These are phyloP conservation scores for Diaporthe caulivora DNA, from an alignment of 2,329 filamentous ascomycete genomes.

Conservation along the genomic window DNA sequence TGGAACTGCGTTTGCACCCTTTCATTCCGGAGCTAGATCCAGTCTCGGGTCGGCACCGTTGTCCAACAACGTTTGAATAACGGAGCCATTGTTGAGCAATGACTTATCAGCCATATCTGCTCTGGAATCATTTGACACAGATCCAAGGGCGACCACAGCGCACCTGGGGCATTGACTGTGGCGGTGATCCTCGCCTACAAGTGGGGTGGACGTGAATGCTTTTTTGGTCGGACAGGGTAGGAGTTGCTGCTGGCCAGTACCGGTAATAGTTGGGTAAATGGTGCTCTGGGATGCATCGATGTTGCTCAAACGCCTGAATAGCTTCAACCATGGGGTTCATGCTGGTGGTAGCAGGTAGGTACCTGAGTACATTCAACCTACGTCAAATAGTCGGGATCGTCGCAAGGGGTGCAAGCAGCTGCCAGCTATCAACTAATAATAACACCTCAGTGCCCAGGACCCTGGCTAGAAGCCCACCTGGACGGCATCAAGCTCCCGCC, in stretches of 20 bases:
- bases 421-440: background rate
- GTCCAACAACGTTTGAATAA: background rate
- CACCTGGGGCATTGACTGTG: too few species aligned
- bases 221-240: too few species aligned
- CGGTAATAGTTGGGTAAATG: too few species aligned
- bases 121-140: background rate
- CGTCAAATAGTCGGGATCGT: background rate
- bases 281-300: too few species aligned
- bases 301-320: too few species aligned
- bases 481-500: conserved; percentile 2
- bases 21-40: background rate
- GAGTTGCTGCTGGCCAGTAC: too few species aligned
- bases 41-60: background rate
- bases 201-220: too few species aligned
- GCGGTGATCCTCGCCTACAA: too few species aligned
- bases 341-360: background rate
- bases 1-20: background rate
- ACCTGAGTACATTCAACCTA: background rate
- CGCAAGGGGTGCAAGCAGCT: background rate
- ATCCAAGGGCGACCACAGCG: background rate
- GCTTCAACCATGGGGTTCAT: background rate
- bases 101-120: background rate
- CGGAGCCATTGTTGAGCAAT: background rate
- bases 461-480: background rate
- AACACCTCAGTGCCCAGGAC: background rate